Conservation (phyloP, 371 early-diverging fungal species). For the Blakeslea trispora region DNA sequence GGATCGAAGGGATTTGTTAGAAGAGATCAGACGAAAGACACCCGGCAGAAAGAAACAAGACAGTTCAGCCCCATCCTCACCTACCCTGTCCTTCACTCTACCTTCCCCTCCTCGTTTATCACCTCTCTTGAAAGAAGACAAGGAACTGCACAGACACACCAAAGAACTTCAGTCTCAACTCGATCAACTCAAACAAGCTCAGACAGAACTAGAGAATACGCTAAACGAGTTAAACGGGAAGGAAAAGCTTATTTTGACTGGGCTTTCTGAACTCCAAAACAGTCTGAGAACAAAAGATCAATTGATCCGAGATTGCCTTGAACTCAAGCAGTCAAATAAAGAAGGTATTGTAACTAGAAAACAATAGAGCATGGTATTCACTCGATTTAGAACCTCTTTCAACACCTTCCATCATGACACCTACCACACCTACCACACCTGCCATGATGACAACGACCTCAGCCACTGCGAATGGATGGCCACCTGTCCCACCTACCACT, state of each 20-base stretch:
- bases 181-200: slow-evolving; percentile 41
- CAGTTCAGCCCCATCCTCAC: slow-evolving; percentile 5
- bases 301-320: slow-evolving; percentile 60
- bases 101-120: background rate
- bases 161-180: slow-evolving; percentile 51
- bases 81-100: background rate
- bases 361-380: too few relatives aligned
- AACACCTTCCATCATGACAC: too few relatives aligned
- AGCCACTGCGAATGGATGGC: too few relatives aligned
- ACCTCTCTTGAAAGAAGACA: background rate
- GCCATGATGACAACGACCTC: background rate
- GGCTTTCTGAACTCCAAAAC: slow-evolving; percentile 59
- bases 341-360: too few relatives aligned
- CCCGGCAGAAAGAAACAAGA: slow-evolving; percentile 37
- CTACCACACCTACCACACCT: background rate
- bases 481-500: too few relatives aligned
- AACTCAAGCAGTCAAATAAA: slow-evolving; percentile 39
- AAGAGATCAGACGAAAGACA: slow-evolving; percentile 62
- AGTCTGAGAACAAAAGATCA: slow-evolving; percentile 66
- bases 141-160: slow-evolving; percentile 26
- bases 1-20: slow-evolving; percentile 65
- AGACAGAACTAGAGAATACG: slow-evolving; percentile 36
- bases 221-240: slow-evolving; percentile 50
- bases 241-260: slow-evolving; percentile 60
- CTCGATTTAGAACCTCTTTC: too few relatives aligned